phyloP scores from a whole-genome alignment of 176 grass and related monocot species.

The Eleusine indica region DNA sequence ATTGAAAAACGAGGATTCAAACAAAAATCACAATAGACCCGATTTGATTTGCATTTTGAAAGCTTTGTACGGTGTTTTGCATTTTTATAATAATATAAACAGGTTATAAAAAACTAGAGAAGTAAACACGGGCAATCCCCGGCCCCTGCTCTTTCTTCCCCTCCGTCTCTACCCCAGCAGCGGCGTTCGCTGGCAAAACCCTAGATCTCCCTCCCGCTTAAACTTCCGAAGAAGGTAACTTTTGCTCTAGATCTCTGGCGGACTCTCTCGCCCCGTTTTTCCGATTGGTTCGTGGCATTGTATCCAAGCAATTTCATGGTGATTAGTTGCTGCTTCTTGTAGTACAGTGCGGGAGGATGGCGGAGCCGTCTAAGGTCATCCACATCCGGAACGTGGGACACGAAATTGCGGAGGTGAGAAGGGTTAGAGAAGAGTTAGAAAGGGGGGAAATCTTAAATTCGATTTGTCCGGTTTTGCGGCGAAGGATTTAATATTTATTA shows the following conservation, averaged over 20 bases:
- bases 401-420: conserved; percentile 84
- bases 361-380: conserved; percentile 96
- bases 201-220: conserved; percentile 43
- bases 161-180: background rate
- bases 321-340: conserved; percentile 10
- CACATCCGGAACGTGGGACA: conserved; percentile 95
- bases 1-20: too few relatives aligned
- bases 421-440: background rate
- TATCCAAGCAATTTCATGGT: background rate
- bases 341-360: conserved; percentile 56
- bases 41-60: too few relatives aligned
- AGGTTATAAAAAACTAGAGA: too few relatives aligned
- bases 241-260: conserved; percentile 24
- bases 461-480: background rate
- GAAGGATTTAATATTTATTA: background rate
- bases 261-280: background rate
- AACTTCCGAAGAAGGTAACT: conserved; percentile 33
- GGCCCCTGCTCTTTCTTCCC: background rate
- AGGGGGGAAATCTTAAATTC: background rate
- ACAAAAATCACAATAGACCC: too few relatives aligned
- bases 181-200: conserved; percentile 31
- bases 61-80: too few relatives aligned
- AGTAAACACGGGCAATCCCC: background rate
- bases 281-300: background rate
- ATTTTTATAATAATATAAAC: too few relatives aligned